Evolutionary conservation across 2,329 filamentous ascomycete species (phyloP).

Genomic region (Hymenoscyphus occultus): DNA sequence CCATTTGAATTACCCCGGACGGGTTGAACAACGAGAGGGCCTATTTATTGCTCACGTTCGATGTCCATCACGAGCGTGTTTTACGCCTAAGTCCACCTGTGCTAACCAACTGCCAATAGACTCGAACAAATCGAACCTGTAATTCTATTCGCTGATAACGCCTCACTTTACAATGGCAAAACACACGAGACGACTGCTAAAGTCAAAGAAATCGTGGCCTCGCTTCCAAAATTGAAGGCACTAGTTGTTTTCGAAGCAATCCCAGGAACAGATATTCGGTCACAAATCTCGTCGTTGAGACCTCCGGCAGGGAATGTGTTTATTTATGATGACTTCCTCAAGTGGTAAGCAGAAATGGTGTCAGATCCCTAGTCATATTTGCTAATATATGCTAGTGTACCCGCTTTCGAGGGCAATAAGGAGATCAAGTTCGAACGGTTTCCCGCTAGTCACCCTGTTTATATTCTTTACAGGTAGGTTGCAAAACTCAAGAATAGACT

Average conservation of each 20-base stretch:
- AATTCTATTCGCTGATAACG: slow-evolving; percentile 83
- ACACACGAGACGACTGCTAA: slow-evolving; percentile 78
- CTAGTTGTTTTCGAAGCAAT: slow-evolving; percentile 75
- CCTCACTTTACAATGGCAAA: slow-evolving; percentile 87
- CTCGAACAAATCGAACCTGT: slow-evolving; percentile 82
- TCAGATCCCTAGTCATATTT: not conserved
- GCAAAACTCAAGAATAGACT: not conserved
- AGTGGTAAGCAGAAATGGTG: slow-evolving; percentile 22
- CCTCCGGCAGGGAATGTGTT: slow-evolving; percentile 9
- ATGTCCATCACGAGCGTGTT: no score
- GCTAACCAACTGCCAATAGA: not conserved
- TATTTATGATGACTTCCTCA: slow-evolving; percentile 45
- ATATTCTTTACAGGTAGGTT: slow-evolving; percentile 72
- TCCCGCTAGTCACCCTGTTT: slow-evolving; percentile 81
- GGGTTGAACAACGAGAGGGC: no score
- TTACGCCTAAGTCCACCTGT: not conserved
- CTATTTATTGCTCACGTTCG: no score
- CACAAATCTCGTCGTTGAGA: slow-evolving; percentile 32
- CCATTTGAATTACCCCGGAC: no score
- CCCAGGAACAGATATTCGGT: slow-evolving; percentile 35
- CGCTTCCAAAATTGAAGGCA: slow-evolving; percentile 59
- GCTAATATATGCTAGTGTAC: not conserved
- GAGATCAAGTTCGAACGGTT: slow-evolving; percentile 71
- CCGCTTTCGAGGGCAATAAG: not conserved
- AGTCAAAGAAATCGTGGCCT: slow-evolving; percentile 69